These are phyloP conservation scores for Fragaria iinumae DNA, from an alignment of 306 rosid genomes.

Conservation along the genomic window DNA sequence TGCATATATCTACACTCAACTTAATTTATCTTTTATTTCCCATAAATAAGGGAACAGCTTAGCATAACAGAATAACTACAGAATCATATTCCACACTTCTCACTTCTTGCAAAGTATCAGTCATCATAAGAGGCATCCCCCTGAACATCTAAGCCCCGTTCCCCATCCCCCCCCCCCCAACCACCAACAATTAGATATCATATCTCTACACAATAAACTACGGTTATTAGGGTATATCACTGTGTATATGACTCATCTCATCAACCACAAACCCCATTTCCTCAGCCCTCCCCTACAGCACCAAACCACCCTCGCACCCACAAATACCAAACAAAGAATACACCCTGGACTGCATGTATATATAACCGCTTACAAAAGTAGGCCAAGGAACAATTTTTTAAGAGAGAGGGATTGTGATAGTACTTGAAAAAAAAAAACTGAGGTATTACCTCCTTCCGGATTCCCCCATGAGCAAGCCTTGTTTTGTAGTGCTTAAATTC, in stretches of 20 bases:
- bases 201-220: background rate
- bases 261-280: background rate
- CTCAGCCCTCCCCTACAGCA: background rate
- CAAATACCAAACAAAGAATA: background rate
- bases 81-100: background rate
- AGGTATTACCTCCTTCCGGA: constrained; percentile 79
- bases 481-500: constrained; percentile 98
- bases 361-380: background rate
- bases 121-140: background rate
- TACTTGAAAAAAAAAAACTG: constrained; percentile 24
- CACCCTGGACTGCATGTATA: background rate
- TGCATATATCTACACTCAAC: background rate
- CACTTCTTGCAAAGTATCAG: background rate
- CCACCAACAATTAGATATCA: background rate
- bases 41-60: background rate
- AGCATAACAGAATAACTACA: background rate
- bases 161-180: background rate
- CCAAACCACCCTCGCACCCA: background rate
- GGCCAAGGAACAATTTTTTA: background rate
- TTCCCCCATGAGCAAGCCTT: constrained; percentile 84
- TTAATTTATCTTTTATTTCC: background rate
- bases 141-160: background rate
- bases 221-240: background rate
- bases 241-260: too few relatives aligned
- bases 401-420: background rate